Evolutionary conservation across 352 stramenopile species (phyloP).

Genomic region (Phytophthora podocarpi): DNA sequence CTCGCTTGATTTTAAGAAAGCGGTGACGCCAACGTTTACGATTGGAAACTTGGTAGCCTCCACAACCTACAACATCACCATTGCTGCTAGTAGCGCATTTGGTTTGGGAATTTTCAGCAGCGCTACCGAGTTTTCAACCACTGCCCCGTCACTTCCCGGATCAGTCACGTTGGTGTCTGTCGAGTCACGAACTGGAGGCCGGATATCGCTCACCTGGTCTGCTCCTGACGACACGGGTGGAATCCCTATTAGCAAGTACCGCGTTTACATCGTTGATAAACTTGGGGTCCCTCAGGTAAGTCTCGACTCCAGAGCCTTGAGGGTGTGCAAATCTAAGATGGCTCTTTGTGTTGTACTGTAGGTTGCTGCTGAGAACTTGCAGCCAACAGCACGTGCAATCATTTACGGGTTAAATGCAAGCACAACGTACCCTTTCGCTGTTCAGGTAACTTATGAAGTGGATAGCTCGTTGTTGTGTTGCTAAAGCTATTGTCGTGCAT

Average conservation of each 20-base stretch:
- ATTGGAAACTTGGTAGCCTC: constrained; percentile 42
- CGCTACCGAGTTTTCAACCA: constrained; percentile 44
- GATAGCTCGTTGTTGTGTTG: not conserved
- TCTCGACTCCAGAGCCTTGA: not conserved
- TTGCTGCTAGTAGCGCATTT: constrained; percentile 43
- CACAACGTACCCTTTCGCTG: constrained; percentile 46
- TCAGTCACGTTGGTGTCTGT: constrained; percentile 16
- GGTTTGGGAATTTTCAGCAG: constrained; percentile 44
- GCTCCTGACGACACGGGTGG: constrained; percentile 56
- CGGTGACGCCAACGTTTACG: not conserved
- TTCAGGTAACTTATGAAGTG: constrained; percentile 43
- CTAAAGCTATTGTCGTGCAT: not conserved
- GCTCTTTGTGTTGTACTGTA: constrained; percentile 7
- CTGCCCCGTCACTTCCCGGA: constrained; percentile 41
- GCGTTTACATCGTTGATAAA: constrained; percentile 39
- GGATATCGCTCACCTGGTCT: constrained; percentile 46
- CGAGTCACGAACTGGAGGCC: constrained; percentile 41
- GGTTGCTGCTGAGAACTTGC: constrained; percentile 19
- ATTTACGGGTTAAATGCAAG: constrained; percentile 38
- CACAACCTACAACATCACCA: constrained; percentile 42
- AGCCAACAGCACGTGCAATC: constrained; percentile 9
- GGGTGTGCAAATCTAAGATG: not conserved
- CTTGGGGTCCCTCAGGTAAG: constrained; percentile 16
- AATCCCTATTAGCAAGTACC: constrained; percentile 62
- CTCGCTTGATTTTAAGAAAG: constrained; percentile 19